These are phyloP conservation scores for Cutaneotrichosporon curvatum DNA, from an alignment of 1,284 basidiomycete genomes.

Conservation along the genomic window DNA sequence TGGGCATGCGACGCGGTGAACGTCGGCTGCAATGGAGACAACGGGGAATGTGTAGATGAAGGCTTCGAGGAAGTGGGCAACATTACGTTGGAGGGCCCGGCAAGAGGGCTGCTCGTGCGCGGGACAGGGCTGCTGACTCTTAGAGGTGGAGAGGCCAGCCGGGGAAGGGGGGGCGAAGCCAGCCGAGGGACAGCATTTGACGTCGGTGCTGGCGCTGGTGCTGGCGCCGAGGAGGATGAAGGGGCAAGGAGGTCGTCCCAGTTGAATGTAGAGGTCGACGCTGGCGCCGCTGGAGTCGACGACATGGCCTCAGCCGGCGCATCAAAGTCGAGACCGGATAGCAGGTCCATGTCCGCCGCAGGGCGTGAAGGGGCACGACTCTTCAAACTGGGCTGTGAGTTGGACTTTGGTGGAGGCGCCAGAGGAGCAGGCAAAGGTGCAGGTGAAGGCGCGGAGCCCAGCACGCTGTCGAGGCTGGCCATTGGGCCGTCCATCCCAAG, in stretches of 20 bases:
- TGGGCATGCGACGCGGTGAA: too few relatives aligned
- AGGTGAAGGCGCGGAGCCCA: conserved; percentile 8
- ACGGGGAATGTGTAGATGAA: too few relatives aligned
- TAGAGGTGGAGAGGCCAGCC: not conserved
- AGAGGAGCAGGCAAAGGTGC: conserved; percentile 29
- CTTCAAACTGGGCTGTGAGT: conserved; percentile 18
- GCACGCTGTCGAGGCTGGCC: conserved; percentile 28
- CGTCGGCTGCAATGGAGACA: too few relatives aligned
- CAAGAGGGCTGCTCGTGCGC: not conserved
- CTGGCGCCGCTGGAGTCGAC: not conserved
- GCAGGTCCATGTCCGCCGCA: conserved; percentile 30
- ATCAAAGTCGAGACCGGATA: conserved; percentile 34
- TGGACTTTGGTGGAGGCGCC: conserved; percentile 23
- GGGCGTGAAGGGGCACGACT: conserved; percentile 16
- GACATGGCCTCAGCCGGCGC: conserved; percentile 2
- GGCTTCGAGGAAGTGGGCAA: too few relatives aligned
- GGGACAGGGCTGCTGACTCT: not conserved
- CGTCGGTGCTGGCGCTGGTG: not conserved
- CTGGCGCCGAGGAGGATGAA: not conserved
- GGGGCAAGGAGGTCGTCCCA: conserved; percentile 29
- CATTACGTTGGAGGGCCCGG: not conserved
- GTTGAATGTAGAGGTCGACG: conserved; percentile 2
- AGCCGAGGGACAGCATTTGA: not conserved
- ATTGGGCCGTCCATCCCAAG: conserved; percentile 29
- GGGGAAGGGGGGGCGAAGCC: too few relatives aligned